phyloP scores from a whole-genome alignment of 257 asterid species.

The Jasminum sambac region DNA sequence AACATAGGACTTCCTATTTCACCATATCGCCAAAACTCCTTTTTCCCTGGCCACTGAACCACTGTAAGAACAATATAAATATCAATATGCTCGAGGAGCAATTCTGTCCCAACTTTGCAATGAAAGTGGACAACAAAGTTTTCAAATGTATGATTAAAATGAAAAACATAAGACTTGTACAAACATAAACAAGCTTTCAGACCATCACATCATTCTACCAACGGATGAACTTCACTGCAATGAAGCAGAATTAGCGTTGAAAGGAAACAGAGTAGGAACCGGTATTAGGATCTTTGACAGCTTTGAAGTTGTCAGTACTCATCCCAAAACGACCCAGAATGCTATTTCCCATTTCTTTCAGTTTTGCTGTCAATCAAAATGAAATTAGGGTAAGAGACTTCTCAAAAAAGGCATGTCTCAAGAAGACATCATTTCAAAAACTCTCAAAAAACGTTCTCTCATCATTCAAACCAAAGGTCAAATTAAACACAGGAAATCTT shows the following conservation, averaged over 20 bases:
- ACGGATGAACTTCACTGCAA: not conserved
- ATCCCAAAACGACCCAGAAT: conserved; percentile 89
- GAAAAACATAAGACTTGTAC: conserved; percentile 14
- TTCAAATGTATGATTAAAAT: conserved; percentile 15
- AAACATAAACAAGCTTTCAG: conserved; percentile 6
- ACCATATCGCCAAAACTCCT: too few relatives aligned
- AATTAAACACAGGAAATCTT: not conserved
- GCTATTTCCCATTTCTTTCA: conserved; percentile 90
- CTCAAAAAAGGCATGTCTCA: not conserved
- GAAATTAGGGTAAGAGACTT: not conserved
- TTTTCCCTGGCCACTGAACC: not conserved
- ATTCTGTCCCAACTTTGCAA: not conserved
- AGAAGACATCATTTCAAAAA: not conserved
- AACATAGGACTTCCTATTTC: too few relatives aligned
- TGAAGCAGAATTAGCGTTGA: conserved; percentile 48
- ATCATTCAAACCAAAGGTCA: not conserved
- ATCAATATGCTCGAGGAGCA: not conserved
- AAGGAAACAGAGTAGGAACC: conserved; percentile 83
- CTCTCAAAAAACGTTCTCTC: not conserved
- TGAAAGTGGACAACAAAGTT: not conserved
- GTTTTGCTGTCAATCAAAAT: conserved; percentile 56
- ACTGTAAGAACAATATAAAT: not conserved
- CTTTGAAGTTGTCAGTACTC: conserved; percentile 90
- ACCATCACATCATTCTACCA: not conserved
- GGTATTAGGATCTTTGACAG: conserved; percentile 86